Conservation (phyloP, 306 rosid species). For the Acacia confusa region DNA sequence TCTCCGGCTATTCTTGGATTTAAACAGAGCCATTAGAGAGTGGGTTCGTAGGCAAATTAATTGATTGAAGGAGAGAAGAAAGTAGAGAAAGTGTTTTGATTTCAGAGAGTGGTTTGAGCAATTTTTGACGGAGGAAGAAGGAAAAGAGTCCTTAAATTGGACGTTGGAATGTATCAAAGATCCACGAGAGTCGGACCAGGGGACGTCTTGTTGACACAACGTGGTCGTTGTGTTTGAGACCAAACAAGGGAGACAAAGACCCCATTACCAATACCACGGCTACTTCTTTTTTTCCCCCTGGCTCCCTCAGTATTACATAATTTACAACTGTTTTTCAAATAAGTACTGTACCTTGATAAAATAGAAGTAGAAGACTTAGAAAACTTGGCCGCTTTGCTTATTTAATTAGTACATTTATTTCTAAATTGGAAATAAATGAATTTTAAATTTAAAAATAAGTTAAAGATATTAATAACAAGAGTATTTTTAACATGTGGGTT, state of each 20-base stretch:
- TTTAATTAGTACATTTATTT: no score
- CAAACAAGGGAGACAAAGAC: not conserved
- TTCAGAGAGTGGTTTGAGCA: not conserved
- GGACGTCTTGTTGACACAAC: conserved; percentile 30
- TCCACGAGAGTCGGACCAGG: conserved; percentile 68
- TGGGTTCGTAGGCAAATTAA: not conserved
- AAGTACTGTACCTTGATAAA: not conserved
- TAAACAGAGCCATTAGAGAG: conserved; percentile 45
- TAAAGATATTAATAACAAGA: no score
- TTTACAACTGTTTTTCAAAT: no score
- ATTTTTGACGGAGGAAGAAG: conserved; percentile 16
- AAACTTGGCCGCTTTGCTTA: not conserved
- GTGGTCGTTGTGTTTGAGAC: not conserved
- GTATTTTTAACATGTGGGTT: no score
- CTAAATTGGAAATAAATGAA: not conserved
- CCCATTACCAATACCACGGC: not conserved
- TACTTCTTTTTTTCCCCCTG: not conserved
- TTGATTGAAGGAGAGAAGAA: not conserved
- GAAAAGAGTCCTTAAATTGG: conserved; percentile 32
- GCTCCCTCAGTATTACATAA: not conserved
- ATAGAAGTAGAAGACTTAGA: not conserved
- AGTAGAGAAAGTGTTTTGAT: not conserved
- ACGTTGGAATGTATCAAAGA: conserved; percentile 52
- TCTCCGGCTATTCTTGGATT: conserved; percentile 55
- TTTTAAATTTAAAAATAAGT: no score